phyloP scores from a whole-genome alignment of 305 asterid species.

The Rubia tinctorum region DNA sequence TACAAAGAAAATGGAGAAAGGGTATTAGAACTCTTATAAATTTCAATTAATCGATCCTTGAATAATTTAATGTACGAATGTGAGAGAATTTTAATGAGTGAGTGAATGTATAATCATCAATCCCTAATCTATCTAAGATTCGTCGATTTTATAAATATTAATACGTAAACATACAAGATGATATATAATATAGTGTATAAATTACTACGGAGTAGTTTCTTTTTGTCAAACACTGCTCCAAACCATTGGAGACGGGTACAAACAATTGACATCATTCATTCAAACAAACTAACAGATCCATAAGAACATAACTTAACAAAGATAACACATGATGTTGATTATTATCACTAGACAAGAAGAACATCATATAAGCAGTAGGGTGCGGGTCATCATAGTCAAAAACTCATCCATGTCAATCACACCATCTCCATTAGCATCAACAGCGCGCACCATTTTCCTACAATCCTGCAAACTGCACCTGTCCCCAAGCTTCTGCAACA shows the following conservation, averaged over 20 bases:
- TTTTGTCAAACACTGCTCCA: neutral
- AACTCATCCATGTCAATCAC: conserved; percentile 87
- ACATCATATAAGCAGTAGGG: conserved; percentile 30
- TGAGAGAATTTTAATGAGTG: no score
- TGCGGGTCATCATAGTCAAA: conserved; percentile 72
- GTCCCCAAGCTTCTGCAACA: conserved; percentile 71
- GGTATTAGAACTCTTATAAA: no score
- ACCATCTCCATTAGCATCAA: conserved; percentile 84
- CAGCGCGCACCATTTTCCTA: conserved; percentile 74
- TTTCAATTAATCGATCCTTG: no score
- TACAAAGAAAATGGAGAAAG: no score
- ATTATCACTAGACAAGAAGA: neutral
- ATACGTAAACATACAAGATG: no score
- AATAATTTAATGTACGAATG: no score
- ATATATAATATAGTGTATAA: no score
- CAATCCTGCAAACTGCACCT: conserved; percentile 65
- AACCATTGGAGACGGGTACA: neutral
- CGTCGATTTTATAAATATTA: no score
- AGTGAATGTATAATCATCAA: no score
- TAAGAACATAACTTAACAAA: neutral
- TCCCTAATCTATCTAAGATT: no score
- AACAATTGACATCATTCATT: neutral
- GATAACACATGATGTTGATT: neutral
- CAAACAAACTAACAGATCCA: neutral
- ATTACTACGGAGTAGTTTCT: no score